phyloP scores from a whole-genome alignment of 495 filamentous ascomycete genomes.

The Penicillium paxilli region DNA sequence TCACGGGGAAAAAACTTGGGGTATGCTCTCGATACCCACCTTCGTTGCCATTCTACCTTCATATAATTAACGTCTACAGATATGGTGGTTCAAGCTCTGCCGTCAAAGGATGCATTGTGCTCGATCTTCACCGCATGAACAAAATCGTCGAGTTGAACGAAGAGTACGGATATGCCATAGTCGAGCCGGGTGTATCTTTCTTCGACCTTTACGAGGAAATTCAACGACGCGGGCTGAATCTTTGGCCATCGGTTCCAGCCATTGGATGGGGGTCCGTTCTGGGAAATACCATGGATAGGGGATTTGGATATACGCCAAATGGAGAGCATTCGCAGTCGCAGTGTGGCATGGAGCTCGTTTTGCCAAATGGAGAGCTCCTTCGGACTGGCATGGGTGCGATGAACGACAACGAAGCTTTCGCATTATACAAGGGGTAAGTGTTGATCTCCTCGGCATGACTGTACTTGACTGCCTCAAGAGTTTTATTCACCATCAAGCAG shows the following conservation, averaged over 20 bases:
- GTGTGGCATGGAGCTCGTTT: slow-evolving; percentile 56
- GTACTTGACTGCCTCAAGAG: too few species aligned
- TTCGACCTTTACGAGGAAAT: slow-evolving; percentile 53
- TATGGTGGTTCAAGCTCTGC: slow-evolving; percentile 58
- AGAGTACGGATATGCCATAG: slow-evolving; percentile 51
- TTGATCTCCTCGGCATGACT: too few species aligned
- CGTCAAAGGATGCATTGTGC: slow-evolving; percentile 50
- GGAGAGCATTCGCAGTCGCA: slow-evolving; percentile 45
- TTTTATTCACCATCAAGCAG: too few species aligned
- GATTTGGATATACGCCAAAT: slow-evolving; percentile 56
- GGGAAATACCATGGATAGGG: slow-evolving; percentile 57
- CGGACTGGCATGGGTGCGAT: slow-evolving; percentile 60
- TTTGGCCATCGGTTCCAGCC: slow-evolving; percentile 43
- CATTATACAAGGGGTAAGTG: too few species aligned
- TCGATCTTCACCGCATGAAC: slow-evolving; percentile 60
- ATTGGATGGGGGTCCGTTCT: slow-evolving; percentile 58
- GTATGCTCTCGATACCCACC: too few species aligned
- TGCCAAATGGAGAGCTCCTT: slow-evolving; percentile 54
- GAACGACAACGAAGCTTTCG: too few species aligned
- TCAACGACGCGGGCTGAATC: slow-evolving; percentile 37
- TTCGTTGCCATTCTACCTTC: too few species aligned
- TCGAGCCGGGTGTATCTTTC: slow-evolving; percentile 62
- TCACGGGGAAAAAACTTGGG: slow-evolving; percentile 51
- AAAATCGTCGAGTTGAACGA: slow-evolving; percentile 53
- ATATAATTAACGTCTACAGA: too few species aligned